phyloP scores from a whole-genome alignment of 2,329 filamentous ascomycete genomes.

The Trichoderma sp. region DNA sequence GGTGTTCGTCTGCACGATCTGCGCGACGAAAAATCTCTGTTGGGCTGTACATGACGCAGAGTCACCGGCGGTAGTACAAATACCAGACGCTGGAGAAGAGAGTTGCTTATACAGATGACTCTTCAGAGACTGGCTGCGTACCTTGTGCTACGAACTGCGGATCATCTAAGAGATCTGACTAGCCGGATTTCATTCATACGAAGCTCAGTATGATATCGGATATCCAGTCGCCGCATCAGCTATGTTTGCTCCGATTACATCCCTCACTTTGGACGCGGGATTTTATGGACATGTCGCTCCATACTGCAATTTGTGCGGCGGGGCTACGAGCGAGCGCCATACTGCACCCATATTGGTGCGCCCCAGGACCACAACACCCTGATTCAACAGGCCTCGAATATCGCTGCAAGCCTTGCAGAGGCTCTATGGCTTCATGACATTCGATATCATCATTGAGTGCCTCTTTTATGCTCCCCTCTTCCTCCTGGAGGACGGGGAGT shows the following conservation, averaged over 20 bases:
- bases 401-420: neutral
- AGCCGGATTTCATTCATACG: neutral
- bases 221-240: neutral
- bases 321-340: neutral
- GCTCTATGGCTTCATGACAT: neutral
- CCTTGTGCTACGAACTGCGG: neutral
- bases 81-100: neutral
- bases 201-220: neutral
- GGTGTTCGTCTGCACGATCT: neutral
- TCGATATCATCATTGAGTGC: neutral
- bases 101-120: neutral
- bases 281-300: neutral
- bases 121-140: neutral
- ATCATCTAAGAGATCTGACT: neutral
- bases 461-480: neutral
- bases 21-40: neutral
- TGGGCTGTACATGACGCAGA: neutral
- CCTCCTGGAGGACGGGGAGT: neutral
- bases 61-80: neutral
- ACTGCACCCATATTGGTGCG: neutral
- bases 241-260: neutral
- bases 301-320: neutral
- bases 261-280: neutral
- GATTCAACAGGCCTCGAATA: neutral
- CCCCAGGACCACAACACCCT: neutral